Base-by-base conservation (phyloP, 371 early-diverging fungal genomes). In the Rhizomucor miehei region DNA sequence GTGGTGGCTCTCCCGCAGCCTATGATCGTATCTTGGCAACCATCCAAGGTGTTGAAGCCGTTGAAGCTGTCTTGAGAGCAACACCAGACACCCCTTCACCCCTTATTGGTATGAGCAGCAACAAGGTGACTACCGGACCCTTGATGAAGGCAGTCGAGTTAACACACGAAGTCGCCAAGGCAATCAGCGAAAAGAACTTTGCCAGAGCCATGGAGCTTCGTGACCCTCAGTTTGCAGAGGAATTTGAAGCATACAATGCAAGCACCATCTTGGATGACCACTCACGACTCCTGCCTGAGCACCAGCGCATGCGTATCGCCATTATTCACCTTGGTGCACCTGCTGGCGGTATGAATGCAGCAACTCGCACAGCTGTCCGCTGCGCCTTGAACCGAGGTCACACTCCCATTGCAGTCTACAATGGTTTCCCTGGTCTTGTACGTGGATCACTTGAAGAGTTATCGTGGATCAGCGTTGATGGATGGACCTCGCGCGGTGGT, bases 271-370 rank as follows among this genome's bases (percentile, higher is more conserved):
- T 78, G 41, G 75, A 75, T 43, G 69, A 75, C 35, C 29, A 56
- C 14, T 63, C 71, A 1, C 55, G 65, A 8, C 51, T 38, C 3
- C 34, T 79, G 9, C 75, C 75, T 13, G 48, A 59, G 3, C 69
- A 79, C 40, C 63, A 75, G 63, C 73, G 82, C 3, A 65, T 98
- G 38, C 89, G 91, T 52, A 87, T 99, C 51, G 99, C 87, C 46
- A 92, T 99, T 57, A 66, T 99, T 35, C 94, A 98, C 55, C 82
- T 89, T 24, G 99, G 99, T 51, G 95, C 94, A 1, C 98, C 99
- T 34, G 94, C 97, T 13, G 96, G 94, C 52, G 99, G 99, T 45
- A 97, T 99, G 95, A 99, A 99, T 69, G 89, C 95, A 12, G 98
- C 96, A 1, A 92, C 98, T 6, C 88, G 97, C 50, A 86, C 90